Conservation (phyloP, 169 alveolate genomes). For the Toxoplasma gondii region DNA sequence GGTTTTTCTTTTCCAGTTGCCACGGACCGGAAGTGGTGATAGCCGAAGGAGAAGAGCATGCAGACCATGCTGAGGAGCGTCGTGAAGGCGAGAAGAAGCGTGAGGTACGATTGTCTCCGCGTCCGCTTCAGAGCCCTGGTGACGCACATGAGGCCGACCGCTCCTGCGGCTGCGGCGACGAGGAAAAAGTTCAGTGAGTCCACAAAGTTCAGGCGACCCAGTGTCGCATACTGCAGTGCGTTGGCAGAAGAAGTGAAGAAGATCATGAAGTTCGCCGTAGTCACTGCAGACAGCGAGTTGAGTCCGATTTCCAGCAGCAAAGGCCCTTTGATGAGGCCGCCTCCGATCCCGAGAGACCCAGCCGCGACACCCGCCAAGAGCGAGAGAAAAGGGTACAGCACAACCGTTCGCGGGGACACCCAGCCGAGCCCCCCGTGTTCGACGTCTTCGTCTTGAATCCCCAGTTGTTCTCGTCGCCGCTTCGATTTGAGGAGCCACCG, state of each 20-base stretch:
- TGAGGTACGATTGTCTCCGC: conserved; percentile 54
- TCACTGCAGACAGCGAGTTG: conserved; percentile 61
- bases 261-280: conserved; percentile 69
- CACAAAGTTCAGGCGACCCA: conserved; percentile 50
- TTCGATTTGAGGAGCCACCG: conserved; percentile 54
- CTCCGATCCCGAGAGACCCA: conserved; percentile 67
- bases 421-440: conserved; percentile 62
- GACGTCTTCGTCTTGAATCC: conserved; percentile 13
- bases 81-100: conserved; percentile 57
- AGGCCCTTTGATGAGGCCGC: conserved; percentile 70
- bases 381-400: conserved; percentile 58
- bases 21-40: conserved; percentile 1
- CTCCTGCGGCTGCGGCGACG: conserved; percentile 57
- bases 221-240: conserved; percentile 55
- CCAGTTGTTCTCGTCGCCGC: conserved; percentile 20
- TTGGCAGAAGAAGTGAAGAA: conserved; percentile 66
- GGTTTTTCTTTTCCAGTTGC: neutral
- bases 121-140: conserved; percentile 20
- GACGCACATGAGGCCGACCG: conserved; percentile 55
- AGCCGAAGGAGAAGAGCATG: conserved; percentile 56
- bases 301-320: conserved; percentile 66
- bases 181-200: conserved; percentile 40
- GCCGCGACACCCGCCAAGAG: conserved; percentile 65
- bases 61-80: conserved; percentile 39
- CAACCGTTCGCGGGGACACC: conserved; percentile 49